Evolutionary conservation across 768 basidiomycete species (phyloP).

Genomic region (Tremella mesenterica): DNA sequence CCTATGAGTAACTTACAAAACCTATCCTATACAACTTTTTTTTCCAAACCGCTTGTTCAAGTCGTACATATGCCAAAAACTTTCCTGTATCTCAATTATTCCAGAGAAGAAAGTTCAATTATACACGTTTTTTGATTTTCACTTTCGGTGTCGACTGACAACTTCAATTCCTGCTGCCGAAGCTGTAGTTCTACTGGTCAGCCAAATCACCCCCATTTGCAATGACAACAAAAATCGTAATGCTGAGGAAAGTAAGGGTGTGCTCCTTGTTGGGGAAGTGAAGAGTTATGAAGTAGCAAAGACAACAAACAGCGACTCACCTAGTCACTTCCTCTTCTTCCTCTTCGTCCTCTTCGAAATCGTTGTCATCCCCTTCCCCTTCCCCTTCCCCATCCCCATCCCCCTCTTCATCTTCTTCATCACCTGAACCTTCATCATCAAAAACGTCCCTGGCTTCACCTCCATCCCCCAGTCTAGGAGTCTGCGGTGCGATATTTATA

Average conservation of each 20-base stretch:
- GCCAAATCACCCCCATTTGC: background rate
- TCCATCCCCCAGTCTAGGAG: background rate
- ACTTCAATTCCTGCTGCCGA: slow-evolving; percentile 43
- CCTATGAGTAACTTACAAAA: too few relatives aligned
- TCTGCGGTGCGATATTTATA: background rate
- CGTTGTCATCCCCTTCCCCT: slow-evolving; percentile 10
- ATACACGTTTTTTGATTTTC: too few relatives aligned
- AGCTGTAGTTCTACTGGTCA: slow-evolving; percentile 32
- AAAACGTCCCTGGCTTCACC: slow-evolving; percentile 11
- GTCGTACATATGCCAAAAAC: too few relatives aligned
- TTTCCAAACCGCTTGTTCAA: too few relatives aligned
- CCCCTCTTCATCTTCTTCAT: slow-evolving; percentile 5
- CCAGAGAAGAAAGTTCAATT: too few relatives aligned
- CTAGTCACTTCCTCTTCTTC: slow-evolving; percentile 23
- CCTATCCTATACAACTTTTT: too few relatives aligned
- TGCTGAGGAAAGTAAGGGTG: background rate
- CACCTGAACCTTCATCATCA: slow-evolving; percentile 2
- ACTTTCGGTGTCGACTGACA: slow-evolving; percentile 27
- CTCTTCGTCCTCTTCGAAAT: slow-evolving; percentile 24
- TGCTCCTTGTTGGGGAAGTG: background rate
- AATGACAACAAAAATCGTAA: background rate
- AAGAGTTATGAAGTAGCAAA: background rate
- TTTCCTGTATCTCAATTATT: too few relatives aligned
- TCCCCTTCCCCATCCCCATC: slow-evolving; percentile 4
- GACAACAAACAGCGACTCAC: slow-evolving; percentile 19